Conservation (phyloP, 257 asterid genomes). For the Dorcoceras hygrometricum region DNA sequence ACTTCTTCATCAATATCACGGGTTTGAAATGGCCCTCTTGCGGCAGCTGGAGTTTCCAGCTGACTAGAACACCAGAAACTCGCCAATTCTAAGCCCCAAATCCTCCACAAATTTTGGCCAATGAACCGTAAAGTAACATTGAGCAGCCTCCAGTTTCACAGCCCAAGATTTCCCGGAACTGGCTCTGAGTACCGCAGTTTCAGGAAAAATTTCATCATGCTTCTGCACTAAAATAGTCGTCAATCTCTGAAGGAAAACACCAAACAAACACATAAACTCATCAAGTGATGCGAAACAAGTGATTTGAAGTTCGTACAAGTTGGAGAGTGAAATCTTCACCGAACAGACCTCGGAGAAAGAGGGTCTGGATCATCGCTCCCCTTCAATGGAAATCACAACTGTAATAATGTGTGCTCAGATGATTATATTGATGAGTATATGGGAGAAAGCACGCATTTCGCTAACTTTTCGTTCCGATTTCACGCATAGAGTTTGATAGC, state of each 20-base stretch:
- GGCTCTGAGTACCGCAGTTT: conserved; percentile 13
- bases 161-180: conserved; percentile 26
- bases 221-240: conserved; percentile 21
- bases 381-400: too few species aligned
- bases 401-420: too few species aligned
- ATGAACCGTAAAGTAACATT: conserved; percentile 26
- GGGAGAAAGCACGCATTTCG: too few species aligned
- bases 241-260: conserved; percentile 25
- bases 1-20: too few species aligned
- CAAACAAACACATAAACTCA: neutral
- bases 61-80: conserved; percentile 31
- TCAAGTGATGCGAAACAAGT: too few species aligned
- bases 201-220: conserved; percentile 14
- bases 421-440: too few species aligned
- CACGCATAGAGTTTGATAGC: too few species aligned
- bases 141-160: conserved; percentile 23
- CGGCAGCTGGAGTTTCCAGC: neutral
- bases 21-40: too few species aligned
- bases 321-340: neutral
- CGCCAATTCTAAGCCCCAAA: conserved; percentile 11
- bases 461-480: too few species aligned
- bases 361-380: neutral
- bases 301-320: conserved; percentile 19
- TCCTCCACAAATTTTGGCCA: conserved; percentile 32
- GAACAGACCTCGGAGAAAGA: conserved; percentile 23